Conservation (phyloP, 805 yeast genomes). For the Teunomyces tritomae region DNA sequence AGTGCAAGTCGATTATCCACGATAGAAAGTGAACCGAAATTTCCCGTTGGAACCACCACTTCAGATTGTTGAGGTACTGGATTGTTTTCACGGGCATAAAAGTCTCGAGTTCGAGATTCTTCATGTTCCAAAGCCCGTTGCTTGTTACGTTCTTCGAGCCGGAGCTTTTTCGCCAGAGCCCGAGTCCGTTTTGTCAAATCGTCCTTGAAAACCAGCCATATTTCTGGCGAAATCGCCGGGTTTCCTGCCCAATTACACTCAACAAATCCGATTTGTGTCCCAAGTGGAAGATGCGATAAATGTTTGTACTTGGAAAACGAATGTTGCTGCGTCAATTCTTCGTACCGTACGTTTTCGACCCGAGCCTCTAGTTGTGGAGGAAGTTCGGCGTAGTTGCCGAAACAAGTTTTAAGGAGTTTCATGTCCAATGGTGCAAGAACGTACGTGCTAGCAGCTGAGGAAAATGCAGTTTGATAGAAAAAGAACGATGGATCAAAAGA, state of each 20-base stretch:
- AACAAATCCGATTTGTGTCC: conserved; percentile 77
- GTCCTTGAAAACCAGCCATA: conserved; percentile 46
- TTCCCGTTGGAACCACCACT: conserved; percentile 15
- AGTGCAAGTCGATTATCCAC: conserved; percentile 38
- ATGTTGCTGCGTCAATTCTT: conserved; percentile 59
- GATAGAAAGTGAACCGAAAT: conserved; percentile 34
- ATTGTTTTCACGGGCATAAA: conserved; percentile 58
- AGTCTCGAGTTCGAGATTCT: conserved; percentile 56
- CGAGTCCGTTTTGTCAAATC: conserved; percentile 60
- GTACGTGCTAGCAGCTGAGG: conserved; percentile 56
- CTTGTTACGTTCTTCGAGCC: conserved; percentile 61
- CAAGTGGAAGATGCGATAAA: conserved; percentile 77
- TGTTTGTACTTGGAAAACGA: conserved; percentile 60
- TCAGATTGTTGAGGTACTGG: conserved; percentile 20
- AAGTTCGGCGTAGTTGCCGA: conserved; percentile 58
- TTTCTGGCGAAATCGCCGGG: conserved; percentile 29
- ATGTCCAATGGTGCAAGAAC: conserved; percentile 79
- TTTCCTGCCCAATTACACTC: conserved; percentile 76
- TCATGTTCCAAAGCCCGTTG: conserved; percentile 54
- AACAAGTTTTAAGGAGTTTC: conserved; percentile 63
- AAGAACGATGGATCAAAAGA: conserved; percentile 40
- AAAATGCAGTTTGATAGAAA: conserved; percentile 77
- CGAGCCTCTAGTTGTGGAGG: conserved; percentile 63
- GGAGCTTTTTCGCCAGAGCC: conserved; percentile 44
- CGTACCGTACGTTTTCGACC: conserved; percentile 70